Base-by-base conservation (phyloP, 192 early-diverging fungal genomes). In the Backusella tuberculispora region DNA sequence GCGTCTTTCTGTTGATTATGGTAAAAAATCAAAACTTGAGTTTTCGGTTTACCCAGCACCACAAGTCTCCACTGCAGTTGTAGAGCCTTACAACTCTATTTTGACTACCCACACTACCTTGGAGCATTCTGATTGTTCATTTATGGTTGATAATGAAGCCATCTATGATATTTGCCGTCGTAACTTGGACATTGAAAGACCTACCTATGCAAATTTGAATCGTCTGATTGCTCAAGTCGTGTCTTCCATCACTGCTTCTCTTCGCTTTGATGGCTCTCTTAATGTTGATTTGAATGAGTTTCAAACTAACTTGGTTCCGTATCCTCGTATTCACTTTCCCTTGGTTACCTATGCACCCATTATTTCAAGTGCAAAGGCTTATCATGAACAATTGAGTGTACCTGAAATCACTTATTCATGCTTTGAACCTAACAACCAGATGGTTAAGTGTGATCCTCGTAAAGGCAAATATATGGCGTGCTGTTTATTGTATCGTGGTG, bases 71-170 rank as follows among this genome's bases (percentile, higher is more conserved):
- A 99, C 96, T 76, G 91, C 95, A 10, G 95, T 98, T 48, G 95
- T 99, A 43, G 96, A 98, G 87, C 96, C 96, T 65, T 98, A 97
- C 88, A 97, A 99, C 92, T 98, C 97, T 72, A 97, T 99, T 83
- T 86, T 99, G 85, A 97, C 96, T 79, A 99, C 97, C 46, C 97
- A 99, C 88, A 96, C 97, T 74, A 99, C 96, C 63, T 87, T 98
- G 15, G 97, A 99, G 85, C 96, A 98, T 88, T 93, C 95, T 13
- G 96, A 99, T 85, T 97, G 95, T 88, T 95, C 97, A 74, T 99
- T 99, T 86, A 96, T 99, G 96, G 95, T 99, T 66, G 97, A 99
- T 85, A 99, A 99, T 86, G 96, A 98, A 87, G 97, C 97, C 80
- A 99, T 97, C 81, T 98, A 99, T 86, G 97, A 99, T 79, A 99